A percentile compares a stretch with the other conserved stretches of the same genome.
Evolutionary conservation across 2,329 filamentous ascomycete species (phyloP).

Genomic region (Arthrocladium fulminans): DNA sequence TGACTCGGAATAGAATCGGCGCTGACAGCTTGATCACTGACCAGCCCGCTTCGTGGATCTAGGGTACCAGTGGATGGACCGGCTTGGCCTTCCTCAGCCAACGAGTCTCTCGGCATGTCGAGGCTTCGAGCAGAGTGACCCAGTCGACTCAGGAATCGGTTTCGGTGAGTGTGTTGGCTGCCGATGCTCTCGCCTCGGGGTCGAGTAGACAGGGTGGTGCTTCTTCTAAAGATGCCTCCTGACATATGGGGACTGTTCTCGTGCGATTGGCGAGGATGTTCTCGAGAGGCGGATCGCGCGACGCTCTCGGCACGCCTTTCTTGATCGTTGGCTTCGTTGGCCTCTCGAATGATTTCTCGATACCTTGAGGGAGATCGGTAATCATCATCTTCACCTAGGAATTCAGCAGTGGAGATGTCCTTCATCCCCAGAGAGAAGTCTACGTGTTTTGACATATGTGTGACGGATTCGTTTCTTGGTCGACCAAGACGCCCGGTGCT

Average conservation of each 20-base stretch:
- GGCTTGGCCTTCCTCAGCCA: constrained; percentile 18
- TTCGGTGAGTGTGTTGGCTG: constrained; percentile 42
- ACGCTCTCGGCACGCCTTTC: constrained; percentile 9
- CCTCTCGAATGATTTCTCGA: constrained; percentile 28
- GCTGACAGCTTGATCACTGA: constrained; percentile 18
- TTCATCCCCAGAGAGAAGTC: constrained; percentile 64
- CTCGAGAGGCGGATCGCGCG: constrained; percentile 9
- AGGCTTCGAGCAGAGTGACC: constrained; percentile 20
- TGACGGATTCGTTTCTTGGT: constrained; percentile 48
- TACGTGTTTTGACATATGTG: constrained; percentile 52
- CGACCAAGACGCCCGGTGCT: constrained; percentile 32
- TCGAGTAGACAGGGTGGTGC: constrained; percentile 24
- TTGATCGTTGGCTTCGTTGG: constrained; percentile 31
- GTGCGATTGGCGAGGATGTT: constrained; percentile 10
- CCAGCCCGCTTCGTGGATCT: constrained; percentile 19
- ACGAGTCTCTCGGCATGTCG: constrained; percentile 16
- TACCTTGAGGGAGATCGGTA: constrained; percentile 37
- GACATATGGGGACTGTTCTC: constrained; percentile 21
- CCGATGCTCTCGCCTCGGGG: constrained; percentile 18
- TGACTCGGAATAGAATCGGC: constrained; percentile 12
- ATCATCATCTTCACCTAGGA: constrained; percentile 57
- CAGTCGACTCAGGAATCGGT: constrained; percentile 53
- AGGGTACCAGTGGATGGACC: constrained; percentile 9
- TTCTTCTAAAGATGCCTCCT: constrained; percentile 21
- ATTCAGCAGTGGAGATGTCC: constrained; percentile 48